Percentiles rank a stretch among this genome's conserved stretches.
These are phyloP conservation scores for Aspergillus fumigatiaffinis DNA, from an alignment of 2,329 filamentous ascomycete species.

Conservation along the genomic window DNA sequence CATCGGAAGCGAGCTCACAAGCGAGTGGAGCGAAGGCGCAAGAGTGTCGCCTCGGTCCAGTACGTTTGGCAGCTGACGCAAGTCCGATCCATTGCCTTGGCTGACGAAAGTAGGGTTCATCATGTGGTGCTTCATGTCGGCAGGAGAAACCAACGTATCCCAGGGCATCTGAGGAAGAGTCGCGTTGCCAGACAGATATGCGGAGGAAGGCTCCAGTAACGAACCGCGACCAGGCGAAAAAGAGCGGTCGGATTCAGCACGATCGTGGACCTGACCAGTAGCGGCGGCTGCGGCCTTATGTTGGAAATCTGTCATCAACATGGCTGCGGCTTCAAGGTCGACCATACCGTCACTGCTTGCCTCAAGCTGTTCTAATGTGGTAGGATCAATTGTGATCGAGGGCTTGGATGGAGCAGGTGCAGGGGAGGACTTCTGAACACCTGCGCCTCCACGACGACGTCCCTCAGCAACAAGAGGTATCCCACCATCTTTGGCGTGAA, in stretches of 20 bases:
- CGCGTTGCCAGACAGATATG: constrained; percentile 74
- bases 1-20: constrained; percentile 67
- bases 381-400: constrained; percentile 75
- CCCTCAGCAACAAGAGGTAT: constrained; percentile 90
- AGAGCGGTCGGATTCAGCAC: constrained; percentile 52
- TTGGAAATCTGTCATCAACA: constrained; percentile 97
- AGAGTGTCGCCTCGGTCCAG: constrained; percentile 63
- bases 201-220: constrained; percentile 72
- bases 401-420: constrained; percentile 63
- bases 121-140: constrained; percentile 72
- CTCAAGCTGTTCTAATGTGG: constrained; percentile 88
- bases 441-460: constrained; percentile 59
- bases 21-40: constrained; percentile 64
- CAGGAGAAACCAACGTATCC: constrained; percentile 77
- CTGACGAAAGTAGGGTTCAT: constrained; percentile 64
- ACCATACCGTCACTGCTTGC: constrained; percentile 85
- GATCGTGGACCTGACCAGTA: constrained; percentile 48
- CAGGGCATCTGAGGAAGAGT: constrained; percentile 84
- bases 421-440: constrained; percentile 36
- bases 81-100: constrained; percentile 55
- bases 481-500: constrained; percentile 96
- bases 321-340: constrained; percentile 94
- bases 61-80: constrained; percentile 65
- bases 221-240: constrained; percentile 69
- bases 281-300: constrained; percentile 79